These are phyloP conservation scores for Fusarium fujikuroi DNA, from an alignment of 2,329 filamentous ascomycete genomes.

Conservation along the genomic window DNA sequence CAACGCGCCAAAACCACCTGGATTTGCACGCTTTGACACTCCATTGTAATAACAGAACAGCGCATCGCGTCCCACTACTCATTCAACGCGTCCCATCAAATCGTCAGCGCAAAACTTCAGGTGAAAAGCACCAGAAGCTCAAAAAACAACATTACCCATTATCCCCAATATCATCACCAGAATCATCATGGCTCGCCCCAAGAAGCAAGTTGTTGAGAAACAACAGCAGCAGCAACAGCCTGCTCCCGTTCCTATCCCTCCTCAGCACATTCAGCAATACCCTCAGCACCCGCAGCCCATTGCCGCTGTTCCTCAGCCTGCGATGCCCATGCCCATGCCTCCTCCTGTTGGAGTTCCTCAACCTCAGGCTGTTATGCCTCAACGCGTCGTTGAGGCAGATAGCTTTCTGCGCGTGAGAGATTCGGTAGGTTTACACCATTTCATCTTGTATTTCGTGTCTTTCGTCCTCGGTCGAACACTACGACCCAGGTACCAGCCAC, in stretches of 20 bases:
- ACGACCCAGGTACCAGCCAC: background rate
- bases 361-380: conserved; percentile 36
- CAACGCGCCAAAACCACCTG: conserved; percentile 43
- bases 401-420: conserved; percentile 85
- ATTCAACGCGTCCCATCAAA: conserved; percentile 25
- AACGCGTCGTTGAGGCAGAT: conserved; percentile 70
- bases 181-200: conserved; percentile 56
- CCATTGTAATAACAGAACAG: conserved; percentile 27
- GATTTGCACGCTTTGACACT: conserved; percentile 42
- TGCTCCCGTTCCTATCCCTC: conserved; percentile 48
- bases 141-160: background rate
- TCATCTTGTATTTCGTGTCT: background rate
- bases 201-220: conserved; percentile 53
- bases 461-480: background rate
- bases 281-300: conserved; percentile 42
- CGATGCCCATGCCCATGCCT: conserved; percentile 52
- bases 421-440: conserved; percentile 69
- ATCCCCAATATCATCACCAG: background rate
- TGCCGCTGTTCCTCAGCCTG: conserved; percentile 51
- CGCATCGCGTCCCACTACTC: conserved; percentile 33
- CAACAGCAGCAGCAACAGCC: conserved; percentile 47
- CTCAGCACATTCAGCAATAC: conserved; percentile 37
- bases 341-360: conserved; percentile 32
- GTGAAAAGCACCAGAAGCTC: conserved; percentile 7
- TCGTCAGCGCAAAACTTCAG: conserved; percentile 8